Conservation (phyloP, 768 basidiomycete genomes). For the Xanthoconium purpureum region DNA sequence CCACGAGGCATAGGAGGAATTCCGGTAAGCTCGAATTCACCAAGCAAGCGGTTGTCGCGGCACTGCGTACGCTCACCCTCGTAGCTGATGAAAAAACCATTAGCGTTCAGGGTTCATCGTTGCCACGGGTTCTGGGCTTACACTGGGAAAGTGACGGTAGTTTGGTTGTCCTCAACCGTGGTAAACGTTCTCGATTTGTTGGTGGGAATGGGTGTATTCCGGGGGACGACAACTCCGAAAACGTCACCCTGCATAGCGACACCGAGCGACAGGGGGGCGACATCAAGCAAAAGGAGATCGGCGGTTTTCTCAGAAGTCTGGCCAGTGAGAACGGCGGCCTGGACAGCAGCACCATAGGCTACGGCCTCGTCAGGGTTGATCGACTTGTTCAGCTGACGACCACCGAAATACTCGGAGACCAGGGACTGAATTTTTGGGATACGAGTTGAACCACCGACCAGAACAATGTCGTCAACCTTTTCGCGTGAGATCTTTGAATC, state of each 20-base stretch:
- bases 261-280: conserved; percentile 97
- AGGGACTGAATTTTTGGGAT: conserved; percentile 99
- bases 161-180: conserved; percentile 99
- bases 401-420: conserved; percentile 98
- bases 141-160: conserved; percentile 99
- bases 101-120: neutral
- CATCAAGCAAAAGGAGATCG: conserved; percentile 97
- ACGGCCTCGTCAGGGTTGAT: conserved; percentile 99
- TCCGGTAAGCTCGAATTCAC: conserved; percentile 98
- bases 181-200: conserved; percentile 99
- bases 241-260: conserved; percentile 99
- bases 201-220: conserved; percentile 99
- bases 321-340: conserved; percentile 97
- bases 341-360: conserved; percentile 99
- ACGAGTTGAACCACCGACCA: conserved; percentile 99
- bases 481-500: conserved; percentile 97
- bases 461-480: conserved; percentile 98
- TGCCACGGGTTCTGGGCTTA: conserved; percentile 34
- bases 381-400: conserved; percentile 98
- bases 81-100: conserved; percentile 50
- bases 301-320: conserved; percentile 99
- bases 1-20: conserved; percentile 99
- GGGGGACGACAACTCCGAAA: conserved; percentile 98
- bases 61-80: conserved; percentile 99
- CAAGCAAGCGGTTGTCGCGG: conserved; percentile 97